Conservation (phyloP, 1,284 basidiomycete genomes). For the Irpex sp. region DNA sequence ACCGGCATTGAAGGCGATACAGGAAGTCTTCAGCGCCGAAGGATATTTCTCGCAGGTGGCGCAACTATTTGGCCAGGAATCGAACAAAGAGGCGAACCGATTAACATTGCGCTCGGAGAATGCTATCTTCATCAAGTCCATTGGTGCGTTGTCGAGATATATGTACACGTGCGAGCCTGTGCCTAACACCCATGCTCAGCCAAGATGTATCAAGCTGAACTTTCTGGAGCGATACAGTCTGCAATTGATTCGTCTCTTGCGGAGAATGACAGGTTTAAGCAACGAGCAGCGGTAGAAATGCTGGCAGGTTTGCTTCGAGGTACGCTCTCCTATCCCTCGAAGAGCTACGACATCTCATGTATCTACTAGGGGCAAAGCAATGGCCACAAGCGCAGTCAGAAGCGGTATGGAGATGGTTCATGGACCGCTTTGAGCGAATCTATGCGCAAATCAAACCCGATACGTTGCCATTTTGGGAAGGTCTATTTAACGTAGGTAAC, state of each 20-base stretch:
- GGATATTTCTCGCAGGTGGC: constrained; percentile 62
- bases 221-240: constrained; percentile 50
- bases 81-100: constrained; percentile 44
- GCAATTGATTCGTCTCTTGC: constrained; percentile 58
- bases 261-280: constrained; percentile 85
- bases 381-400: constrained; percentile 69
- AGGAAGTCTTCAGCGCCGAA: constrained; percentile 41
- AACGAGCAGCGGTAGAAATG: constrained; percentile 87
- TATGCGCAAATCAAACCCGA: constrained; percentile 83
- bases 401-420: constrained; percentile 81
- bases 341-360: not conserved
- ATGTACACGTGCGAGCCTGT: constrained; percentile 7
- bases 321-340: constrained; percentile 22
- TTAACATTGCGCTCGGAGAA: constrained; percentile 67
- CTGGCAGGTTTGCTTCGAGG: constrained; percentile 73
- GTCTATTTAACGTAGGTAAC: constrained; percentile 51
- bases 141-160: constrained; percentile 42
- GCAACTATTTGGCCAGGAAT: constrained; percentile 72
- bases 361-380: constrained; percentile 78
- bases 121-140: constrained; percentile 61
- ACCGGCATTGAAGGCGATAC: constrained; percentile 59
- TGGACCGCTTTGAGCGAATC: constrained; percentile 64
- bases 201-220: constrained; percentile 60
- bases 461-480: constrained; percentile 74
- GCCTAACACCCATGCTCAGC: constrained; percentile 33